Evolutionary conservation across 176 grass and related monocot species (phyloP).

Genomic region (Eremochloa ophiuroides): DNA sequence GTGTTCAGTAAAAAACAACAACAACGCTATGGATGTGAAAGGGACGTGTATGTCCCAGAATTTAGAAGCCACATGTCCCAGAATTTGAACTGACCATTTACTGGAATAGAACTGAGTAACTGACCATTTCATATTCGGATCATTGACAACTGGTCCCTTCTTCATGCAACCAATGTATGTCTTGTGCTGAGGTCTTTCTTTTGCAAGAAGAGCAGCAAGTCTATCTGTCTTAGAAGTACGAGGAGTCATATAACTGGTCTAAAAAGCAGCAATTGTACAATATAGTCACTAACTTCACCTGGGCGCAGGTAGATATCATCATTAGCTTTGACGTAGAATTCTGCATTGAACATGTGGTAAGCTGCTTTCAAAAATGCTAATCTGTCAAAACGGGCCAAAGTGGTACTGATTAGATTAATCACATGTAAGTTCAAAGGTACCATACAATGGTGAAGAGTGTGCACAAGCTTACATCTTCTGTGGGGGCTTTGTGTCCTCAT

Average conservation of each 20-base stretch:
- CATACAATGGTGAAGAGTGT: background rate
- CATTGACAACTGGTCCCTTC: constrained; percentile 90
- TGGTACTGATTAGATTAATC: background rate
- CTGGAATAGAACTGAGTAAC: constrained; percentile 26
- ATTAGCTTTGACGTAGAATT: constrained; percentile 91
- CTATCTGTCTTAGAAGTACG: constrained; percentile 56
- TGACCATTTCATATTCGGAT: constrained; percentile 92
- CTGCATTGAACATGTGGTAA: constrained; percentile 87
- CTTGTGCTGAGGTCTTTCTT: constrained; percentile 68
- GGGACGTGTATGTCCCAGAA: background rate
- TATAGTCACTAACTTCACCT: constrained; percentile 51
- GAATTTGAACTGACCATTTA: constrained; percentile 41
- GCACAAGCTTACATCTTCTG: constrained; percentile 66
- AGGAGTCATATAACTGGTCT: constrained; percentile 11
- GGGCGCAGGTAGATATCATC: constrained; percentile 95
- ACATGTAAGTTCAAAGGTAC: constrained; percentile 28
- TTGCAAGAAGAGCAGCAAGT: constrained; percentile 90
- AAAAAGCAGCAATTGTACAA: constrained; percentile 4
- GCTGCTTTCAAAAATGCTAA: constrained; percentile 97
- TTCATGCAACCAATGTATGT: constrained; percentile 98
- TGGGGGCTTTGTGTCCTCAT: constrained; percentile 73
- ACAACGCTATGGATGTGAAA: background rate
- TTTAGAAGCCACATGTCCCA: constrained; percentile 2
- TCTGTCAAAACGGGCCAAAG: constrained; percentile 45
- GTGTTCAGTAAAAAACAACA: background rate